A percentile compares a stretch with the other conserved stretches of the same genome.
phyloP scores from a whole-genome alignment of 495 filamentous ascomycete genomes.

The Hypomontagnella monticulosa region DNA sequence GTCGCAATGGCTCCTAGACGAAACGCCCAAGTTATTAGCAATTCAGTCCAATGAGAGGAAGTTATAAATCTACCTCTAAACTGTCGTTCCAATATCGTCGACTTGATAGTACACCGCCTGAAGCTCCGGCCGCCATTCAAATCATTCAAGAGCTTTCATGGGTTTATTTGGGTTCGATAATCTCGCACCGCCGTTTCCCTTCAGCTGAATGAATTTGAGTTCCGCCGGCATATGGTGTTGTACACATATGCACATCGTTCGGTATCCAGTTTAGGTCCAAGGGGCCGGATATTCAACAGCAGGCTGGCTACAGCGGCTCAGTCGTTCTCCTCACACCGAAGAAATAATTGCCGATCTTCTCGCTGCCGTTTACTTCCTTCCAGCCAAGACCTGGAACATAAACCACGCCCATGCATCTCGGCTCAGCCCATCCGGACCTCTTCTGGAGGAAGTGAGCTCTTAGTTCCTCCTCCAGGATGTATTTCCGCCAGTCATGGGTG shows the following conservation, averaged over 20 bases:
- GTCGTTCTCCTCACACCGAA: conserved; percentile 76
- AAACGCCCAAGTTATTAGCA: too few relatives aligned
- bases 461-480: conserved; percentile 88
- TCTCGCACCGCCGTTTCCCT: too few relatives aligned
- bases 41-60: too few relatives aligned
- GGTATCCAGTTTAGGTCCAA: conserved; percentile 1
- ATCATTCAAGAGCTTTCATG: too few relatives aligned
- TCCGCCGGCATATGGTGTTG: too few relatives aligned
- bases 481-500: conserved; percentile 96
- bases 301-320: conserved; percentile 8
- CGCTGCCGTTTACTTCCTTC: conserved; percentile 82
- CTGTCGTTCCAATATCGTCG: too few relatives aligned
- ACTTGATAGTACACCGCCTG: too few relatives aligned
- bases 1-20: too few relatives aligned
- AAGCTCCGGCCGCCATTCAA: too few relatives aligned
- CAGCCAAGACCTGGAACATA: conserved; percentile 93
- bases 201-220: too few relatives aligned
- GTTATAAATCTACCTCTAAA: too few relatives aligned
- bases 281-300: not conserved
- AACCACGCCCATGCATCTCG: conserved; percentile 79
- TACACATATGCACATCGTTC: not conserved
- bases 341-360: conserved; percentile 96
- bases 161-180: too few relatives aligned
- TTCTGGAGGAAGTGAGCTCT: conserved; percentile 62
- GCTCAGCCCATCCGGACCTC: conserved; percentile 62